phyloP scores from a whole-genome alignment of 2,329 filamentous ascomycete species.

The Calonectria multiphialidica region DNA sequence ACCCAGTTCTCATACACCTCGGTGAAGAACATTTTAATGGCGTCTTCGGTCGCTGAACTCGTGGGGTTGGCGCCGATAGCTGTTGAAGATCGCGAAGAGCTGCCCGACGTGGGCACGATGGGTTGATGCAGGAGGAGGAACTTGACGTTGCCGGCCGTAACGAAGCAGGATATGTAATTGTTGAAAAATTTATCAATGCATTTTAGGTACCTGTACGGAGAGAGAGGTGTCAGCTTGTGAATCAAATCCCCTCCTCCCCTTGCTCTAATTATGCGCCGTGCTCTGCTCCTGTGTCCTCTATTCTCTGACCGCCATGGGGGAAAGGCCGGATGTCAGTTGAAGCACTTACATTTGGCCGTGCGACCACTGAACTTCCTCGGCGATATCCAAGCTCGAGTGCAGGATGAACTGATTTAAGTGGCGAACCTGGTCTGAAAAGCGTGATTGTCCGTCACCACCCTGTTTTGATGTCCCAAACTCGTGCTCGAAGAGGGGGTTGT shows the following conservation, averaged over 20 bases:
- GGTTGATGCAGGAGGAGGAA: constrained; percentile 96
- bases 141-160: constrained; percentile 91
- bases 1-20: constrained; percentile 98
- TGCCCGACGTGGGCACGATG: constrained; percentile 53
- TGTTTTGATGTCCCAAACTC: constrained; percentile 98
- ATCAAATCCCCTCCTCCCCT: not conserved
- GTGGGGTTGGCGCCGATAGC: constrained; percentile 87
- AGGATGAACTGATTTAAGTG: constrained; percentile 98
- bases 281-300: not conserved
- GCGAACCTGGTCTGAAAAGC: constrained; percentile 88
- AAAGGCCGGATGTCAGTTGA: not conserved
- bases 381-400: constrained; percentile 92
- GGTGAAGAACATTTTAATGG: constrained; percentile 91
- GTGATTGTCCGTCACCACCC: constrained; percentile 91
- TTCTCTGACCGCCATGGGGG: not conserved
- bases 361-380: constrained; percentile 96
- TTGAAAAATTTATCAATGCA: constrained; percentile 97
- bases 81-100: constrained; percentile 70
- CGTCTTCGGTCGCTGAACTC: constrained; percentile 92
- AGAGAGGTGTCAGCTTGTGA: constrained; percentile 11
- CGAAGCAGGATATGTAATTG: constrained; percentile 93
- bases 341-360: constrained; percentile 80
- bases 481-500: constrained; percentile 96
- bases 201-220: constrained; percentile 83
- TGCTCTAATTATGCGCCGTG: constrained; percentile 5